Percentiles rank a stretch among this genome's conserved stretches.
Evolutionary conservation across 2,329 filamentous ascomycete genomes (phyloP).

Genomic region (Aspergillus brunneoviolaceus): DNA sequence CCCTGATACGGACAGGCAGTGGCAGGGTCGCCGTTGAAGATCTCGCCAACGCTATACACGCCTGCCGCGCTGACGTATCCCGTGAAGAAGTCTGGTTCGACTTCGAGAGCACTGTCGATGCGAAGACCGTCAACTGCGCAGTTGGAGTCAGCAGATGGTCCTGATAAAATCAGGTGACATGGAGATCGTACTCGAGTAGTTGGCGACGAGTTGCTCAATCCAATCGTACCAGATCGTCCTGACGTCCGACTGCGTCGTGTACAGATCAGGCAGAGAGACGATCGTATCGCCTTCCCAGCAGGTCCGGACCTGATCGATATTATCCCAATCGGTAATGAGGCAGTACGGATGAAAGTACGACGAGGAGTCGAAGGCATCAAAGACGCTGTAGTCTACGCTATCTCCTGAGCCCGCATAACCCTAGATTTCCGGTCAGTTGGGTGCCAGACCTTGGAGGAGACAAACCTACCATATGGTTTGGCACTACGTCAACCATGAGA

Average conservation of each 20-base stretch:
- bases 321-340: slow-evolving; percentile 51
- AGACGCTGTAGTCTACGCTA: slow-evolving; percentile 54
- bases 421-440: slow-evolving; percentile 13
- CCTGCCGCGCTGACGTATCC: slow-evolving; percentile 43
- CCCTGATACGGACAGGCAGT: slow-evolving; percentile 49
- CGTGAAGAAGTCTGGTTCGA: slow-evolving; percentile 48
- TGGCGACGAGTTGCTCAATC: slow-evolving; percentile 57
- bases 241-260: slow-evolving; percentile 55
- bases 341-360: slow-evolving; percentile 64
- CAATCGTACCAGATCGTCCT: slow-evolving; percentile 56
- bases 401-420: slow-evolving; percentile 48
- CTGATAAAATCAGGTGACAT: too few species aligned
- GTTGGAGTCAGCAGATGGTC: neutral
- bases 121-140: slow-evolving; percentile 51
- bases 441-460: neutral
- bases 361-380: slow-evolving; percentile 55
- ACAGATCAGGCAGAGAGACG: slow-evolving; percentile 62
- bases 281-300: slow-evolving; percentile 59
- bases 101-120: slow-evolving; percentile 53
- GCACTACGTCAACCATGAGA: slow-evolving; percentile 61
- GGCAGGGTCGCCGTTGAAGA: slow-evolving; percentile 41
- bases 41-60: slow-evolving; percentile 52
- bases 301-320: slow-evolving; percentile 45
- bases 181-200: slow-evolving; percentile 57
- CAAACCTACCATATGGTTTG: slow-evolving; percentile 52